Percentiles rank a stretch among this genome's conserved stretches.
These are phyloP conservation scores for Phaeomoniella chlamydospora DNA, from an alignment of 2,329 filamentous ascomycete species.

Conservation along the genomic window DNA sequence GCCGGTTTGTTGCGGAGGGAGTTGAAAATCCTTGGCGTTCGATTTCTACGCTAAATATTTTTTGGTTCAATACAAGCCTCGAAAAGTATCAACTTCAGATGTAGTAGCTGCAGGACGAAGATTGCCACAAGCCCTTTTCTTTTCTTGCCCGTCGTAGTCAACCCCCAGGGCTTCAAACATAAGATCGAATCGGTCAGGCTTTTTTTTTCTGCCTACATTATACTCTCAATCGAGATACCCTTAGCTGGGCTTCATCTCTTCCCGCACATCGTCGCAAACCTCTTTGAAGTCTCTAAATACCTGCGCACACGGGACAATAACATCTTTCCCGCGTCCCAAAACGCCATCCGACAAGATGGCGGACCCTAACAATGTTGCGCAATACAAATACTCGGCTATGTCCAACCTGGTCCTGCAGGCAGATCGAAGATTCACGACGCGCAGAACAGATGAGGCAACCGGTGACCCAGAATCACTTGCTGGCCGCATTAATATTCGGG, in stretches of 20 bases:
- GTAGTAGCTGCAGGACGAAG: too few relatives aligned
- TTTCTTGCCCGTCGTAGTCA: too few relatives aligned
- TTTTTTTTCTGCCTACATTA: neutral
- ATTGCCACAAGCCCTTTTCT: neutral
- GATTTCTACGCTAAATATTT: neutral
- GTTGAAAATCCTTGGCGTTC: too few relatives aligned
- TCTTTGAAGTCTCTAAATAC: neutral
- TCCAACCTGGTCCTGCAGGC: constrained; percentile 99
- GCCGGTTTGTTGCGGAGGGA: too few relatives aligned
- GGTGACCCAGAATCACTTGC: constrained; percentile 96
- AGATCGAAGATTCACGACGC: constrained; percentile 87
- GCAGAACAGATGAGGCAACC: constrained; percentile 85
- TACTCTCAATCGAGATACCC: neutral
- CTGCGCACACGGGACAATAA: too few relatives aligned
- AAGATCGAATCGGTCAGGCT: neutral
- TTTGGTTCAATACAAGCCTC: neutral
- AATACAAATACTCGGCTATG: constrained; percentile 99
- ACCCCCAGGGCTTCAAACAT: too few relatives aligned
- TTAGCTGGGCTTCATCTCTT: neutral
- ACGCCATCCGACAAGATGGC: constrained; percentile 46
- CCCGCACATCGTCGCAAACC: neutral
- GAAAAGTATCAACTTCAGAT: neutral
- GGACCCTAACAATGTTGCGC: constrained; percentile 64
- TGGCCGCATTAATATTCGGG: constrained; percentile 78
- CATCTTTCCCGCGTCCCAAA: too few relatives aligned